phyloP scores from a whole-genome alignment of 805 yeast species.

The Starmerella ratchasimensis region DNA sequence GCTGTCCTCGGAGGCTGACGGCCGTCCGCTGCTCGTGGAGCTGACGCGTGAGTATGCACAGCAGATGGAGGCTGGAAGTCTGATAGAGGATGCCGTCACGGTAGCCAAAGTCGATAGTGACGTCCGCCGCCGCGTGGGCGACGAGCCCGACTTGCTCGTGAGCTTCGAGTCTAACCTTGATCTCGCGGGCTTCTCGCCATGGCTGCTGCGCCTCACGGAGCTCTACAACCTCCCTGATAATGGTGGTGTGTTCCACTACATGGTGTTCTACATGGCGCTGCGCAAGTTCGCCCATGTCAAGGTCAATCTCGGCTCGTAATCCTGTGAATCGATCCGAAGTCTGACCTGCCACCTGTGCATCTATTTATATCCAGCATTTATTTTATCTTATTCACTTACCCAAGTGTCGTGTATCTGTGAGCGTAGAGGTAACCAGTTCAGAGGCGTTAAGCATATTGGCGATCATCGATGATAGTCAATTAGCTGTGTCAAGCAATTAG shows the following conservation, averaged over 20 bases:
- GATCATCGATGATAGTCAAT: no score
- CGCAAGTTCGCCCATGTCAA: constrained; percentile 56
- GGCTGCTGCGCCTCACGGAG: constrained; percentile 89
- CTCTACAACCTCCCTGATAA: constrained; percentile 86
- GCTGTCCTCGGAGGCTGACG: constrained; percentile 63
- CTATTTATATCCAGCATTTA: no score
- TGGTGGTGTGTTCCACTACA: constrained; percentile 56
- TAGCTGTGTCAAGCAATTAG: no score
- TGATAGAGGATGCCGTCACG: constrained; percentile 53
- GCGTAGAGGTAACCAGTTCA: no score
- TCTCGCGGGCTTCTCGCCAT: constrained; percentile 91
- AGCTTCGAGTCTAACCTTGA: constrained; percentile 78
- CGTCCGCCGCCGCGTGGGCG: constrained; percentile 53
- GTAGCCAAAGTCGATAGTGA: constrained; percentile 51
- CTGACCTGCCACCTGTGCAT: no score
- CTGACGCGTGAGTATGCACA: constrained; percentile 77
- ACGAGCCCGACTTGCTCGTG: constrained; percentile 83
- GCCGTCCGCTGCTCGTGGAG: constrained; percentile 79
- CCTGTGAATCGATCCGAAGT: no score
- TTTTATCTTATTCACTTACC: no score
- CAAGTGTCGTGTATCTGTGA: no score
- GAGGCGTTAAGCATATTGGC: no score
- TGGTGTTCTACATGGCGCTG: constrained; percentile 49
- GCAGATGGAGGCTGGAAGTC: constrained; percentile 45
- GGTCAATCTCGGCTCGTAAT: constrained; percentile 71